Base-by-base conservation (phyloP, 345 rosid genomes). In the Brassica carinata region DNA sequence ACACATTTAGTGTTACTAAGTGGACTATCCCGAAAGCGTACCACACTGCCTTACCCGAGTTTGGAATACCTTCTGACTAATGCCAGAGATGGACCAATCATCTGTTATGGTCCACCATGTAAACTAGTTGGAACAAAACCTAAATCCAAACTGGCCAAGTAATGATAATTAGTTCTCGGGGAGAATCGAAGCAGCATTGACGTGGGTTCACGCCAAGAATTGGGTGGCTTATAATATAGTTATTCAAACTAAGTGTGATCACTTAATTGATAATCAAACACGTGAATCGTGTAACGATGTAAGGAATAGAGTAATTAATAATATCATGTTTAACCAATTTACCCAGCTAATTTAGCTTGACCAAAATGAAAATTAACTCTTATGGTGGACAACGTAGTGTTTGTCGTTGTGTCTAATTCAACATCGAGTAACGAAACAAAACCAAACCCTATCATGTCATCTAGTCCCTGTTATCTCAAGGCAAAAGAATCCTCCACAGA, bases 401-500 rank as follows among this genome's bases (percentile, higher is more conserved):
- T 72, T 66, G 77, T 79, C 77, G 23, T 57, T 61, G 72, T 57
- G 77, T 29, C 26, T 65, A 64, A 36, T 51, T 34, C 61, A 72
- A 29, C 71, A 71, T 77, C 31, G 75, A 26, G 63, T 69, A 71
- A 71, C 34, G 81, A 64, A 71, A 45, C 61, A 31, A 76, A 70
- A 57, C 73, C 67, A 53, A 55, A 67, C 40, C 79, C 57, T 73
- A 26, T 4, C 71, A 75, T 90, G 96, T 91, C 92, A 31, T 86
- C 68, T 91, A 89, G 90, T 82, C 64, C 67, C 86, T 91, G 92
- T 71, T 83, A 82, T 84, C 82, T 84, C 79, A 61, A 84, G 85
- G 90, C 77, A 78, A 68, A 67, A 86, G 91, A 89, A 53, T 88
- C 89, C 80, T 88, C 87, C 83, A 80, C 87, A 83, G 82, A 74